Base-by-base conservation (phyloP, 129 eudicot species). In the Dittrichia graveolens region DNA sequence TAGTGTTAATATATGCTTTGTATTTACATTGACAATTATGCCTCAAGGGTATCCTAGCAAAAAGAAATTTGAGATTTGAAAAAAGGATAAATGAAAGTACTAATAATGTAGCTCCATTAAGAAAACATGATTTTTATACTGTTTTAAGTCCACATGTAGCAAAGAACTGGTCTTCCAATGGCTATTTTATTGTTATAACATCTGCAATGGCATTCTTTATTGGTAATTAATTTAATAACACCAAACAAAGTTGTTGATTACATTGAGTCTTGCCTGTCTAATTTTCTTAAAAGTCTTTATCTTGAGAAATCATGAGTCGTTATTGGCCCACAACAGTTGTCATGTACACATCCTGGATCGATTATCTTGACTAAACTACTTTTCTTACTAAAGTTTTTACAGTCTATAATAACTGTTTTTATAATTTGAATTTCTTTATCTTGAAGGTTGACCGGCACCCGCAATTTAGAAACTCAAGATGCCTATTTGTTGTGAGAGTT, bases 371-470 rank as follows among this genome's bases (percentile, higher is more conserved):
- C 15, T 56, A 37, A 68, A 39, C 38, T 79, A 24, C 31, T 35
- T 61, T 15, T 41, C 55, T 8, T 11, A 46, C 14, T 16, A 61
- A 61, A 37, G 44, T 57, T 9, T 19, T 71, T 13, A 13, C 8
- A 5, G 24, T 14, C n/a, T 41, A 13, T 43, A 5, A 15, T 47
- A 24, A 16, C 18, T 5, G 69, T 40, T 11, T 19, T 11, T 7
- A 10, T 35, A 11, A 18, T 24, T 45, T 31, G 2, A 7, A 52
- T 39, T 70, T 50, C 62, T 61, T 12, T 6, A 72, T 64, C 35
- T 65, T 77, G 80, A 70, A 94, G 99, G 98, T 94, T 83, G 98
- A 94, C 77, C 87, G 93, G 37, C 97, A 90, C 75, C 97, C 97
- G 5, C 91, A 78, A 72, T 94, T 87, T 64, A 82, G 75, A 79